These are phyloP conservation scores for Coniosporium tulheliwenetii DNA, from an alignment of 2,329 filamentous ascomycete genomes.

Conservation along the genomic window DNA sequence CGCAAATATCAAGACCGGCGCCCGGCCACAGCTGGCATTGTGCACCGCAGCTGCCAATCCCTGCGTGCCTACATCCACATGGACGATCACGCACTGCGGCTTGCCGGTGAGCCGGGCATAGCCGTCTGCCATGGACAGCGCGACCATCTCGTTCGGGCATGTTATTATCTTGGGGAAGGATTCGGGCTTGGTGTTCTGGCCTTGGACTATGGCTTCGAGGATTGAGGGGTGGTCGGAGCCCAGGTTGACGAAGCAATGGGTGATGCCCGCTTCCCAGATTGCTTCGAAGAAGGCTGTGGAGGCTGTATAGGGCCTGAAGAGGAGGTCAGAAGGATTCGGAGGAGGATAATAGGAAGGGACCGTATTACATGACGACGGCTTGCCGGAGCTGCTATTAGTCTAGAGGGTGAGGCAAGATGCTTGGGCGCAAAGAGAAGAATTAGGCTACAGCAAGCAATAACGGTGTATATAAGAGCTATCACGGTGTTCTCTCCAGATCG, in stretches of 20 bases:
- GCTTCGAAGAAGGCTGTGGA: constrained; percentile 75
- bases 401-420: no score
- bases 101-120: constrained; percentile 58
- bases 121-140: constrained; percentile 71
- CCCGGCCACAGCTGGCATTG: constrained; percentile 60
- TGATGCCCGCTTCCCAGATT: constrained; percentile 45
- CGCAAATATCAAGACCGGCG: constrained; percentile 63
- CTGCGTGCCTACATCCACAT: constrained; percentile 72
- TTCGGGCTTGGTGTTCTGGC: constrained; percentile 48
- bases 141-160: constrained; percentile 77
- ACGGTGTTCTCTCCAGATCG: no score
- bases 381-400: no score
- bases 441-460: no score
- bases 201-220: constrained; percentile 67
- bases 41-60: constrained; percentile 64
- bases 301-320: constrained; percentile 43
- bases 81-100: constrained; percentile 63
- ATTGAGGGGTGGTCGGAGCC: constrained; percentile 63
- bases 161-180: constrained; percentile 61
- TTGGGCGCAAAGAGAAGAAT: no score
- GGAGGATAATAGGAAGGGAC: no score
- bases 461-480: no score
- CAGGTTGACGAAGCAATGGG: constrained; percentile 36
- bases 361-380: no score
- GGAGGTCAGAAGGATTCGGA: no score